phyloP scores from a whole-genome alignment of 345 rosid genomes.

The Moringa oleifera region DNA sequence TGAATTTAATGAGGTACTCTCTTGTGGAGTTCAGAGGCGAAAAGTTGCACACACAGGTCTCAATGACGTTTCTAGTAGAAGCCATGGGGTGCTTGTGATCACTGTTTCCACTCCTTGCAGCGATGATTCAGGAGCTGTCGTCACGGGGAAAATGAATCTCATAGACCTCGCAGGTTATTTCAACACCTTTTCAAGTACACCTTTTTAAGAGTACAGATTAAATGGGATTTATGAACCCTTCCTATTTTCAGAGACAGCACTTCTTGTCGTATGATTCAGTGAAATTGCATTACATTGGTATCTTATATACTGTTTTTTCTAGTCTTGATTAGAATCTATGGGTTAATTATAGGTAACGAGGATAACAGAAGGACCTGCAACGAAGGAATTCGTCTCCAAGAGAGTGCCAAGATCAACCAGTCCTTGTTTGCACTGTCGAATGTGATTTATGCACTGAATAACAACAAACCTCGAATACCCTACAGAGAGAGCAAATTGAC shows the following conservation, averaged over 20 bases:
- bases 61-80: conserved; percentile 88
- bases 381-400: conserved; percentile 79
- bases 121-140: conserved; percentile 28
- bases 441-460: conserved; percentile 84
- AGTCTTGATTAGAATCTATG: not conserved
- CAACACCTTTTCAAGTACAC: not conserved
- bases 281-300: not conserved
- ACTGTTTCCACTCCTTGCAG: conserved; percentile 38
- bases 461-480: conserved; percentile 59
- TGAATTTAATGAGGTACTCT: conserved; percentile 50
- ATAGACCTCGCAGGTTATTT: conserved; percentile 83
- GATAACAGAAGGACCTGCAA: conserved; percentile 85
- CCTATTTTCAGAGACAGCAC: too few species aligned
- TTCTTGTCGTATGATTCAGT: too few species aligned
- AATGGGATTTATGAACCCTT: too few species aligned
- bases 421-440: conserved; percentile 86
- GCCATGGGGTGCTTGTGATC: conserved; percentile 89
- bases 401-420: conserved; percentile 86
- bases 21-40: conserved; percentile 56
- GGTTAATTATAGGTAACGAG: conserved; percentile 58
- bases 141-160: conserved; percentile 77
- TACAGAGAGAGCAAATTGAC: conserved; percentile 95
- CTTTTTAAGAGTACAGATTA: too few species aligned
- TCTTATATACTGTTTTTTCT: not conserved
- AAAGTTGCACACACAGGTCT: conserved; percentile 81